phyloP scores from a whole-genome alignment of 2,329 filamentous ascomycete species.

The Fonsecaea monophora region DNA sequence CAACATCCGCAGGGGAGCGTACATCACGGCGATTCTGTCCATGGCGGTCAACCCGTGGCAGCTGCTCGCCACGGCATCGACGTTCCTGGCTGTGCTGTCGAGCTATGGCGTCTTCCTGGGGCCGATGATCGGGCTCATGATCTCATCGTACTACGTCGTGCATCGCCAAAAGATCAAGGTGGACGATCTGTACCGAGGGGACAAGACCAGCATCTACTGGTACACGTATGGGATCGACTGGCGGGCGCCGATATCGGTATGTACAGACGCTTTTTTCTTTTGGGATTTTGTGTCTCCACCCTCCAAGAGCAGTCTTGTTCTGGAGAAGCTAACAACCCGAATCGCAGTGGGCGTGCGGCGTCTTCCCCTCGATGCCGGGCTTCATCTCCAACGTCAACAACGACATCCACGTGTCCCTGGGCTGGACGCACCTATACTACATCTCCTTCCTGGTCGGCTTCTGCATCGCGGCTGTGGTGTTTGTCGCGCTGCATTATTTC shows the following conservation, averaged over 20 bases:
- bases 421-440: conserved; percentile 51
- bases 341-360: conserved; percentile 48
- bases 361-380: conserved; percentile 44
- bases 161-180: conserved; percentile 51
- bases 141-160: conserved; percentile 46
- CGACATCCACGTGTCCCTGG: conserved; percentile 41
- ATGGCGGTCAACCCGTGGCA: conserved; percentile 61
- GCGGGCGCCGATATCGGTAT: conserved; percentile 45
- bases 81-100: conserved; percentile 56
- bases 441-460: conserved; percentile 53
- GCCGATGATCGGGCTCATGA: conserved; percentile 47
- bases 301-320: not conserved
- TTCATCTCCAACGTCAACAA: conserved; percentile 41
- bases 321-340: not conserved
- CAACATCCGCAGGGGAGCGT: conserved; percentile 63
- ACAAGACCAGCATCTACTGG: conserved; percentile 51
- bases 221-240: conserved; percentile 55
- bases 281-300: not conserved
- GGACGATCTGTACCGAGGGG: conserved; percentile 51
- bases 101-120: conserved; percentile 56
- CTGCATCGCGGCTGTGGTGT: conserved; percentile 48
- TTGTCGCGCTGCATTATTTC: conserved; percentile 29
- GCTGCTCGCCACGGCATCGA: conserved; percentile 54
- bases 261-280: conserved; percentile 3
- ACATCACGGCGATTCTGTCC: conserved; percentile 54